Base-by-base conservation (phyloP, 352 stramenopile species). In the Phytophthora multivora region DNA sequence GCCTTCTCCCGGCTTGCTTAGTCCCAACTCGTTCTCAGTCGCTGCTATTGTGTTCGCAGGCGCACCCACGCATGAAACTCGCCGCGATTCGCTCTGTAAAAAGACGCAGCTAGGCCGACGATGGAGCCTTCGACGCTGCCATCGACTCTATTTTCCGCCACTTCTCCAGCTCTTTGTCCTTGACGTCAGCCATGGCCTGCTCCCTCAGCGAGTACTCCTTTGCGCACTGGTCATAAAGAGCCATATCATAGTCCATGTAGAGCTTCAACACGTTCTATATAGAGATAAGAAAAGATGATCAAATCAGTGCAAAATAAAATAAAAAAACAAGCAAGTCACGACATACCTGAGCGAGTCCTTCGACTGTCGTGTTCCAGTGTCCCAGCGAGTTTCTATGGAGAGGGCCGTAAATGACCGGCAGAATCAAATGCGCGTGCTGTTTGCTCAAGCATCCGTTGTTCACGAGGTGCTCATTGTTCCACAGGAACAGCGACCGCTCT, bases 401-500 rank as follows among this genome's bases (percentile, higher is more conserved):
- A 18, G 83, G 76, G 18, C 85, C 82, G 62, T 98, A 98, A 71
- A 99, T 98, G 19, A 98, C 88, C 1, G 97, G 97, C 23, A 99
- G 76, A 21, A 99, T 93, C 46, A 95, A 80, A 47, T 90, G 77
- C 21, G 95, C 92, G 70, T 98, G 93, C 60, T 98, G 79, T 58
- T 97, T 88, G 39, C 88, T 97, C 16, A 98, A 79, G 35, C 95
- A 98, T 10, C 95, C 96, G 38, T 93, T 97, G 59, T 97, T 98
- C 23, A 98, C 96, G 40, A 99, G 85, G 61, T 98, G 95, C 60
- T 99, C 96, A 63, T 99, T 99, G 77, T 99, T 99, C 97, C 97
- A 99, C 16, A 99, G 81, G 69, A 98, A 99, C 4, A 99, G 80
- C 15, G 97, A 94, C 13, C 97, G 90, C 75, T 99, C 97, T 31